phyloP scores from a whole-genome alignment of 345 rosid genomes.

The Sisymbrium irio region DNA sequence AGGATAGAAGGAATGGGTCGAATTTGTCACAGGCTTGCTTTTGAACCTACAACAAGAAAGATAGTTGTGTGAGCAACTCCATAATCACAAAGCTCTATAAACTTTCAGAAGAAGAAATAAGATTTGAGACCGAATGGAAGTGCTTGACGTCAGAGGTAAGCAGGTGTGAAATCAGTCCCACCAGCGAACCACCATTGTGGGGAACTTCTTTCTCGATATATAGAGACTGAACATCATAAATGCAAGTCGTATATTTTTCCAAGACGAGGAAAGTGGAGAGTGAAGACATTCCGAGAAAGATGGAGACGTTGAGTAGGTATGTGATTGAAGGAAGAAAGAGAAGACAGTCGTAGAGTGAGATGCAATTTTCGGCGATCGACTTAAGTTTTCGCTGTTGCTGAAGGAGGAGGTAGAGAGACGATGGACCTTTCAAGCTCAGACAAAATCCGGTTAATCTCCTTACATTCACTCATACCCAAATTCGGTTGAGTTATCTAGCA shows the following conservation, averaged over 20 bases:
- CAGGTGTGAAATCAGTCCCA: constrained; percentile 95
- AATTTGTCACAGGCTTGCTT: constrained; percentile 83
- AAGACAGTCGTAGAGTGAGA: constrained; percentile 19
- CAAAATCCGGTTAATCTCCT: background rate
- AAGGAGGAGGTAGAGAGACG: background rate
- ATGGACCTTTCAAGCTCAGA: background rate
- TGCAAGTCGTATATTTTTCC: background rate
- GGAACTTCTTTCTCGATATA: constrained; percentile 61
- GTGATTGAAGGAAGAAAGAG: constrained; percentile 14
- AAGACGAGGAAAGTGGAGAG: background rate
- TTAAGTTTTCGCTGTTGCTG: background rate
- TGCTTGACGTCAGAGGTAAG: no score
- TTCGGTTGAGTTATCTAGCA: no score
- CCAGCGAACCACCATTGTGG: constrained; percentile 99
- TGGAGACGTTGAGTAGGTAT: constrained; percentile 20
- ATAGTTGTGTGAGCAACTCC: background rate
- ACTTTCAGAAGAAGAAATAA: background rate
- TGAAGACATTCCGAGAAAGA: background rate
- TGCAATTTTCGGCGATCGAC: background rate
- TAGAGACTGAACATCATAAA: constrained; percentile 48
- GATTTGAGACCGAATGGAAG: constrained; percentile 54
- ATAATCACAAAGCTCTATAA: constrained; percentile 6
- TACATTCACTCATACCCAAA: no score
- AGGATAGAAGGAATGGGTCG: constrained; percentile 82
- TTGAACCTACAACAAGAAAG: constrained; percentile 49